Evolutionary conservation across 2,329 filamentous ascomycete species (phyloP).

Genomic region (Penicillium italicum): DNA sequence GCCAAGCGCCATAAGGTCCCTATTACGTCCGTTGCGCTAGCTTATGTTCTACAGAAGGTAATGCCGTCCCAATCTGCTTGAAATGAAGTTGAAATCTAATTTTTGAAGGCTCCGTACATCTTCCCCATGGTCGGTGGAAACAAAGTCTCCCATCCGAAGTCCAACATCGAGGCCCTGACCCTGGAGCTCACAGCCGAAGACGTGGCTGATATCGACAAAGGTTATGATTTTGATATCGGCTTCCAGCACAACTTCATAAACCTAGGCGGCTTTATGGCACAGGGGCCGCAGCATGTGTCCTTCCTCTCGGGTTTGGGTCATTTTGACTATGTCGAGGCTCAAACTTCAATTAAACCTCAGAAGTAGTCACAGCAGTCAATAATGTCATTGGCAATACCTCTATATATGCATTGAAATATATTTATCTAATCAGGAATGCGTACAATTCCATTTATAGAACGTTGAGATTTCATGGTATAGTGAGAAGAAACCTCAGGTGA

Average conservation of each 20-base stretch:
- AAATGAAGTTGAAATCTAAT: no score
- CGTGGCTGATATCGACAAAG: conserved; percentile 52
- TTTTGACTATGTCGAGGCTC: not conserved
- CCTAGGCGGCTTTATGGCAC: not conserved
- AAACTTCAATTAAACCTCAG: not conserved
- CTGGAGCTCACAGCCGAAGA: conserved; percentile 52
- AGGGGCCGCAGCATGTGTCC: not conserved
- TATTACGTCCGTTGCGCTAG: conserved; percentile 38
- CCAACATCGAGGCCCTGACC: conserved; percentile 53
- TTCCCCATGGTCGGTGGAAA: conserved; percentile 53
- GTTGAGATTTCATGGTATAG: not conserved
- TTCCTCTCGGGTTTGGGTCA: not conserved
- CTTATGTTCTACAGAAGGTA: conserved; percentile 50
- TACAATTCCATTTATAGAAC: no score
- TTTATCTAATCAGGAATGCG: no score
- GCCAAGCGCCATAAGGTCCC: not conserved
- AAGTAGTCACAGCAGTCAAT: not conserved
- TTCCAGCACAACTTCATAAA: conserved; percentile 47
- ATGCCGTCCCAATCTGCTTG: no score
- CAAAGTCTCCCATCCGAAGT: conserved; percentile 50
- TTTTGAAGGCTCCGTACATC: conserved; percentile 42
- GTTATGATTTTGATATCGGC: conserved; percentile 52
- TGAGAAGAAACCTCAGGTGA: no score
- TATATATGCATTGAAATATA: no score
- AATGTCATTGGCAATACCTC: no score